phyloP scores from a whole-genome alignment of 768 basidiomycete genomes.

The Suillus plorans region DNA sequence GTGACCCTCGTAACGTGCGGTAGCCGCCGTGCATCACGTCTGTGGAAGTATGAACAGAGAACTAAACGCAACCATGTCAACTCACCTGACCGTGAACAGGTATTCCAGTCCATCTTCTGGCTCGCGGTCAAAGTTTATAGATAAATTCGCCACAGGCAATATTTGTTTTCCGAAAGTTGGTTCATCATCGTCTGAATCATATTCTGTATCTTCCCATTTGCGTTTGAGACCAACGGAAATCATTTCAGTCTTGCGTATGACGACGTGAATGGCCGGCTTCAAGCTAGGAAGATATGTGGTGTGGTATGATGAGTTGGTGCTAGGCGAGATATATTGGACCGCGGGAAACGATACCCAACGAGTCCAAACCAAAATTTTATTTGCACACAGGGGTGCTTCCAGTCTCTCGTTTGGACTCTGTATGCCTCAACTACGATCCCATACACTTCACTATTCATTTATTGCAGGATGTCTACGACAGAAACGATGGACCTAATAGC shows the following conservation, averaged over 20 bases:
- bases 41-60: conserved; percentile 28
- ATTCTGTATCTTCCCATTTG: conserved; percentile 47
- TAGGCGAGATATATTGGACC: background rate
- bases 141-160: conserved; percentile 79
- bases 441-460: conserved; percentile 4
- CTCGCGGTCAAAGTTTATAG: conserved; percentile 60
- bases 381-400: background rate
- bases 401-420: background rate
- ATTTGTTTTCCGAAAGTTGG: conserved; percentile 65
- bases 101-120: conserved; percentile 78
- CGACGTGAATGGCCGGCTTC: background rate
- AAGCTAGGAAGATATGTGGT: background rate
- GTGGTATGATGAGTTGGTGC: background rate
- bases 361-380: background rate
- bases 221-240: conserved; percentile 44
- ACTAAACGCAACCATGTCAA: conserved; percentile 7
- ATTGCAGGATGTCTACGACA: conserved; percentile 19
- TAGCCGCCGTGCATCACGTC: conserved; percentile 68
- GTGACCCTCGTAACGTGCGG: conserved; percentile 63
- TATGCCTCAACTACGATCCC: conserved; percentile 4
- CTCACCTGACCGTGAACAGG: conserved; percentile 77
- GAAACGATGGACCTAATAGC: conserved; percentile 23
- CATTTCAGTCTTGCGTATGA: background rate
- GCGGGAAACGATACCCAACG: conserved; percentile 4
- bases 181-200: conserved; percentile 59